Evolutionary conservation across 768 basidiomycete genomes (phyloP).

Genomic region (Phaeolepiota aurea): DNA sequence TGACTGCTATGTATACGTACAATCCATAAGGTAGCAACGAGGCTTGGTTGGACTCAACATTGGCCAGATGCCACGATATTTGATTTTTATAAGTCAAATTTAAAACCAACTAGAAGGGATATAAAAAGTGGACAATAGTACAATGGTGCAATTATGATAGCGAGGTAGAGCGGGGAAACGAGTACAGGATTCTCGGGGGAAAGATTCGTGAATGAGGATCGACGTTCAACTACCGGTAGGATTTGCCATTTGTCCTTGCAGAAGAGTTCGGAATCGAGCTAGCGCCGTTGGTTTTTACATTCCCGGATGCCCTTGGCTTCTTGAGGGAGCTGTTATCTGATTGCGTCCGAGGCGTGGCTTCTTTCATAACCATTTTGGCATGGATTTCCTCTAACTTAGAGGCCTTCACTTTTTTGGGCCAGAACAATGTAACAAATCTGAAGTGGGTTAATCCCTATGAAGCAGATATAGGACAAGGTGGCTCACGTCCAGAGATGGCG

Average conservation of each 20-base stretch:
- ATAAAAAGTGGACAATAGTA: slow-evolving; percentile 8
- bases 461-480: not conserved
- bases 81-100: not conserved
- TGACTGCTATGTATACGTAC: too few species aligned
- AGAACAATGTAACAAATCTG: slow-evolving; percentile 93
- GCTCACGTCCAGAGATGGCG: slow-evolving; percentile 96
- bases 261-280: slow-evolving; percentile 33
- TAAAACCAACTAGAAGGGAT: slow-evolving; percentile 6
- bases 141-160: slow-evolving; percentile 19
- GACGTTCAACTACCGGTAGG: slow-evolving; percentile 47
- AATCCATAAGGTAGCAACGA: too few species aligned
- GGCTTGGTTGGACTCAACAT: too few species aligned
- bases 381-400: slow-evolving; percentile 92
- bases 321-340: slow-evolving; percentile 42
- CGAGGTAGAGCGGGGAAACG: slow-evolving; percentile 9
- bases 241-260: slow-evolving; percentile 52
- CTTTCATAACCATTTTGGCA: slow-evolving; percentile 92
- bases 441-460: slow-evolving; percentile 2
- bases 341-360: slow-evolving; percentile 54
- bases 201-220: slow-evolving; percentile 14
- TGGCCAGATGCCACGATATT: not conserved
- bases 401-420: slow-evolving; percentile 96
- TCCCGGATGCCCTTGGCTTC: slow-evolving; percentile 49
- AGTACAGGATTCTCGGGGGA: slow-evolving; percentile 6
- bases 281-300: slow-evolving; percentile 45